These are phyloP conservation scores for Fraxinus nigra DNA, from an alignment of 305 asterid species.

Conservation along the genomic window DNA sequence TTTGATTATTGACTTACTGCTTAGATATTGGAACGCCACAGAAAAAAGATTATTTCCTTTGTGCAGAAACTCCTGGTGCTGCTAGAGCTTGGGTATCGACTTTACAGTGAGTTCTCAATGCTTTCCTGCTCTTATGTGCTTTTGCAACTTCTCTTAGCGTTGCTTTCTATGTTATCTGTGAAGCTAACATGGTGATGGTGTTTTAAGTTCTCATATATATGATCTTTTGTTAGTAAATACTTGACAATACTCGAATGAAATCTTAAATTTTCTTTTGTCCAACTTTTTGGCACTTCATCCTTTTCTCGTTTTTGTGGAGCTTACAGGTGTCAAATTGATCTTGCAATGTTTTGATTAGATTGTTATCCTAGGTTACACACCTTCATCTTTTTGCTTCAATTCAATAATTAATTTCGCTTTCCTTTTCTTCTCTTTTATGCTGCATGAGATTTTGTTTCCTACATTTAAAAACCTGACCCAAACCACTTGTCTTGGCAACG, in stretches of 20 bases:
- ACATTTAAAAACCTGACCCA: not conserved
- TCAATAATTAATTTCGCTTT: not conserved
- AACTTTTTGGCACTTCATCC: not conserved
- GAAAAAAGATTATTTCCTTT: conserved; percentile 86
- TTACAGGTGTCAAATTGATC: not conserved
- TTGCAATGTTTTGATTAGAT: not conserved
- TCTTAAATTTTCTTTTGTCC: not conserved
- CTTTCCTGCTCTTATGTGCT: conserved; percentile 21
- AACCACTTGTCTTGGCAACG: not conserved
- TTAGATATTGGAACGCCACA: conserved; percentile 98
- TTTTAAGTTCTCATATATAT: not conserved
- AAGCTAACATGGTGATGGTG: not conserved
- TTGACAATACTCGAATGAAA: not conserved
- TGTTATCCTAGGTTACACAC: not conserved
- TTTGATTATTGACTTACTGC: conserved; percentile 48
- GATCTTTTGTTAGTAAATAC: not conserved
- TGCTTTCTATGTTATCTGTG: conserved; percentile 3
- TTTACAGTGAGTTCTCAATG: conserved; percentile 71
- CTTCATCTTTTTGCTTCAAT: not conserved
- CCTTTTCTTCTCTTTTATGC: not conserved
- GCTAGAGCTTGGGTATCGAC: conserved; percentile 98
- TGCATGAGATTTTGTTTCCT: not conserved
- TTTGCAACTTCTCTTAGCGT: conserved; percentile 16
- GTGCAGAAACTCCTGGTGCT: conserved; percentile 98
- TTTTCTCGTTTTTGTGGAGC: not conserved